These are phyloP conservation scores for Lactarius pseudohatsudake DNA, from an alignment of 768 basidiomycete genomes.

Conservation along the genomic window DNA sequence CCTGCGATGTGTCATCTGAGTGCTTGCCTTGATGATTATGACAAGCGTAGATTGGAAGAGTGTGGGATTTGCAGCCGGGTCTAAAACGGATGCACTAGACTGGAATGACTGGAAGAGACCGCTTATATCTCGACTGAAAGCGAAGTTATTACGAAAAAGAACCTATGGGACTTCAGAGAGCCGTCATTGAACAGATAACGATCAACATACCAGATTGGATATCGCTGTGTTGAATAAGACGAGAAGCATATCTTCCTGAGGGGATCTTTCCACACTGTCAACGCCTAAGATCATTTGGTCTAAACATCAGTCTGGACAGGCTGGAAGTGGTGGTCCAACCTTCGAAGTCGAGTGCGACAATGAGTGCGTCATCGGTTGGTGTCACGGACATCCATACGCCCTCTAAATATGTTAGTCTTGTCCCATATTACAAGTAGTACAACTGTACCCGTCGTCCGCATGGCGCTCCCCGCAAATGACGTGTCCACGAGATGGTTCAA, in stretches of 20 bases:
- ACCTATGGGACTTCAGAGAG: conserved; percentile 42
- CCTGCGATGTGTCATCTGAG: background rate
- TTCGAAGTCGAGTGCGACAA: background rate
- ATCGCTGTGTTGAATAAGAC: background rate
- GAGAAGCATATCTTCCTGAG: conserved; percentile 36
- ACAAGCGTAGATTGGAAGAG: conserved; percentile 58
- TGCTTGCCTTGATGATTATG: conserved; percentile 59
- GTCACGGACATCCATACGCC: conserved; percentile 59
- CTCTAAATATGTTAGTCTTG: conserved; percentile 33
- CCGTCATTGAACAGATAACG: conserved; percentile 36
- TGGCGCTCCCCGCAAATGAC: conserved; percentile 37
- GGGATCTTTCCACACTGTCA: conserved; percentile 60
- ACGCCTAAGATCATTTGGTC: conserved; percentile 41
- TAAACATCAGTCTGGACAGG: background rate
- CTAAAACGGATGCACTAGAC: conserved; percentile 53
- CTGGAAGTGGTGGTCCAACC: conserved; percentile 31
- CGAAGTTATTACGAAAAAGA: conserved; percentile 38
- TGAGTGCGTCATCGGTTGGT: background rate
- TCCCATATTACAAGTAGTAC: no score
- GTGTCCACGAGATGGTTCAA: background rate
- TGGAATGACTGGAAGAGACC: conserved; percentile 63
- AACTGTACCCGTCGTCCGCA: conserved; percentile 50
- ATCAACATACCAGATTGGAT: background rate
- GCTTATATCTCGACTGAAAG: conserved; percentile 56
- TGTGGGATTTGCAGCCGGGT: conserved; percentile 58